Conservation (phyloP, 225 moss, liverwort and hornwort genomes). For the Marchantia paleacea region DNA sequence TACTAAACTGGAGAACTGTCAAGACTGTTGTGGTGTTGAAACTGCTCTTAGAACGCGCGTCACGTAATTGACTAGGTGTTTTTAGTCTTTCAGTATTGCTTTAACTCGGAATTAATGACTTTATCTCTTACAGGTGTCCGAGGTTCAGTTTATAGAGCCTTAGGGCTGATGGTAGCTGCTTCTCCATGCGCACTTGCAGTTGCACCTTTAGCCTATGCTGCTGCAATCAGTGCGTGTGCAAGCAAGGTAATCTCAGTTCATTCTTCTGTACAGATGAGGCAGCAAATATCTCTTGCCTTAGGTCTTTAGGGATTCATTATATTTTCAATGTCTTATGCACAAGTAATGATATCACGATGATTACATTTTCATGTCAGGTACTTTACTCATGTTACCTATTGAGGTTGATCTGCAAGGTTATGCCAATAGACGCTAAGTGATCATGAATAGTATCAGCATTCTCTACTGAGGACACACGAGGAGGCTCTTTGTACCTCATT, state of each 20-base stretch:
- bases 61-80: too few species aligned
- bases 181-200: conserved; percentile 98
- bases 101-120: background rate
- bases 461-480: too few species aligned
- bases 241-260: conserved; percentile 55
- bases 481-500: too few species aligned
- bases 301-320: too few species aligned
- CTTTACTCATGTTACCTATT: background rate
- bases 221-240: conserved; percentile 92
- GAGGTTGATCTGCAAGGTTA: background rate
- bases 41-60: too few species aligned
- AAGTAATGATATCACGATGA: background rate
- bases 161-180: conserved; percentile 97
- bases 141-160: conserved; percentile 89
- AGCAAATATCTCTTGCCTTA: background rate
- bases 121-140: conserved; percentile 64
- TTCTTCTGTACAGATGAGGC: too few species aligned
- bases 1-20: too few species aligned
- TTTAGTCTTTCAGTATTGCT: too few species aligned
- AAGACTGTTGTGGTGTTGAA: too few species aligned
- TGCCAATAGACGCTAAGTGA: background rate
- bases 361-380: background rate
- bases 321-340: background rate
- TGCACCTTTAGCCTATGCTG: conserved; percentile 96
- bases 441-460: too few species aligned